Evolutionary conservation across 768 basidiomycete species (phyloP), one percentile per base, ranked within the genome.

Genomic region (Phylloporus sp.): DNA sequence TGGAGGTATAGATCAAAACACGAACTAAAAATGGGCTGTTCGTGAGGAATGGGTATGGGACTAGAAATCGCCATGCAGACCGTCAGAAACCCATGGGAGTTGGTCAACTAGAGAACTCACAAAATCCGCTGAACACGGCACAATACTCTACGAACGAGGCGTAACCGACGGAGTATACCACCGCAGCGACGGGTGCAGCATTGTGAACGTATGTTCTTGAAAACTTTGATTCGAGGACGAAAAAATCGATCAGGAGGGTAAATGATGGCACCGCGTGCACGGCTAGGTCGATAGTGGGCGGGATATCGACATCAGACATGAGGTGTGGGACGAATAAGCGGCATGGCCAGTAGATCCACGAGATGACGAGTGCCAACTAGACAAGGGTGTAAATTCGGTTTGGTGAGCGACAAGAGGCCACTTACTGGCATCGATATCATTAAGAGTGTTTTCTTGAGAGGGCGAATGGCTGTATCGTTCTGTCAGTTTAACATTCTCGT

Each of bases 41-140:
- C 0, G 81, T 86, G 48, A 92, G 70, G 69, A 92, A 91, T 0
- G 90, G 90, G 65, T 92, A 91, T 22, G 89, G 86, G 69, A 90
- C 86, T 86, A 46, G 5, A 41, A 39, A 39, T 31, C 27, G 20
- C 11, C 38, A 14, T 26, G 15, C 29, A 35, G 26, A 39, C 32
- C 32, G 23, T 50, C 26, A 47, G 38, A 26, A 42, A 57, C 22
- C 24, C 22, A 34, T 10, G 27, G 5, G 17, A 15, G 14, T 32
- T 8, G 31, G 13, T 2, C 11, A 8, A 3, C 23, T 22, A 1
- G 10, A n/a, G 15, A 11, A 75, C 81, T 66, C 52, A 87, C 84
- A 88, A 3, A 58, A 60, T 6, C 77, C 78, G 50, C 87, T 89
- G 61, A 69, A 73, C 7, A 58, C 65, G 0, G 81, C 81, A 50